Percentiles rank a stretch among this genome's conserved stretches.
phyloP scores from a whole-genome alignment of 148 eudicot genomes.

The Camellia japonica region DNA sequence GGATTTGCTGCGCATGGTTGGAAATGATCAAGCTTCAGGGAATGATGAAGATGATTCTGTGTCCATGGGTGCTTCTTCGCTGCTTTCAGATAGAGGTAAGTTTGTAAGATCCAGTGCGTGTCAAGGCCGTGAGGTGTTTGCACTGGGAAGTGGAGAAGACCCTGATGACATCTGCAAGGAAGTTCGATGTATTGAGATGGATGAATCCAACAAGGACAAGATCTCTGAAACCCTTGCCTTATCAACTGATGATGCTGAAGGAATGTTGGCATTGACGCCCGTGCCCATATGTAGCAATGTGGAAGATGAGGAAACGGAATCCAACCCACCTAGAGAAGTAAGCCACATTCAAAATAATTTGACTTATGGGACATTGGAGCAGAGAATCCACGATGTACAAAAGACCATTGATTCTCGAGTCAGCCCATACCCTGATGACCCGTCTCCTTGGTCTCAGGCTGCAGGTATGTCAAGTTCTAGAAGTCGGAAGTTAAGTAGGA shows the following conservation, averaged over 20 bases:
- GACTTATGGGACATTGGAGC: conserved; percentile 44
- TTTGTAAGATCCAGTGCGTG: conserved; percentile 3
- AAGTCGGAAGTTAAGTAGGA: conserved; percentile 43
- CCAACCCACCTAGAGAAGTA: conserved; percentile 28
- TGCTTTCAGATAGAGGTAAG: conserved; percentile 10
- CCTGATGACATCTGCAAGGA: conserved; percentile 66
- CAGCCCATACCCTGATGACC: conserved; percentile 38
- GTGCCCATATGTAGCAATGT: conserved; percentile 21
- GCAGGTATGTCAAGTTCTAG: conserved; percentile 39
- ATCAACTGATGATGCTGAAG: conserved; percentile 34
- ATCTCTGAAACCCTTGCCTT: conserved; percentile 28
- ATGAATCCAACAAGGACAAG: conserved; percentile 37
- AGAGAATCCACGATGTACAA: conserved; percentile 53
- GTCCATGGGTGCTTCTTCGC: conserved; percentile 11
- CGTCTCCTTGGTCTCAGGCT: conserved; percentile 33
- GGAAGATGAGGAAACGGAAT: conserved; percentile 22
- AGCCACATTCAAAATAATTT: conserved; percentile 37
- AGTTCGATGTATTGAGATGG: conserved; percentile 74
- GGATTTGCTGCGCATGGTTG: conserved; percentile 58
- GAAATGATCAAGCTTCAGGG: conserved; percentile 46
- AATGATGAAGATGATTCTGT: conserved; percentile 20
- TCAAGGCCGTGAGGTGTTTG: conserved; percentile 17
- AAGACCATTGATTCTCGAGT: conserved; percentile 56
- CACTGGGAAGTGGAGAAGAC: conserved; percentile 35
- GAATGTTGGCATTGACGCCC: conserved; percentile 23